phyloP scores from a whole-genome alignment of 2,329 filamentous ascomycete species.

The Pseudogymnoascus sp. region DNA sequence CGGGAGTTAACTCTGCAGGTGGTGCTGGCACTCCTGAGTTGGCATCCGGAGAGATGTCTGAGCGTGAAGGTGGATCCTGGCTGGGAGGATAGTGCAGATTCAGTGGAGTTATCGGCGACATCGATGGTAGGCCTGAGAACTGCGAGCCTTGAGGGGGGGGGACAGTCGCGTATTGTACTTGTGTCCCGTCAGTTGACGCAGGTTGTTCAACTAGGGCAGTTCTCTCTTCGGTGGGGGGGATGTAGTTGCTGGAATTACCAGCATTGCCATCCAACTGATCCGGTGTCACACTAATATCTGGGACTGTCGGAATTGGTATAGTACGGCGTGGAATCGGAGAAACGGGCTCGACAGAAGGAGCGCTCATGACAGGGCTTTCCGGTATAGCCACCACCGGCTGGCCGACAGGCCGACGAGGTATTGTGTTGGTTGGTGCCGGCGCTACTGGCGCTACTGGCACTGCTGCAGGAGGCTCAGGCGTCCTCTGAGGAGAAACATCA shows the following conservation, averaged over 20 bases:
- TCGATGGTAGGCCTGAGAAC: background rate
- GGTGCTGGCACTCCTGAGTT: slow-evolving; percentile 10
- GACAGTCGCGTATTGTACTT: background rate
- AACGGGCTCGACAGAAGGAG: background rate
- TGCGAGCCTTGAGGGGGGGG: background rate
- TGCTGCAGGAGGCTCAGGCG: slow-evolving; percentile 20
- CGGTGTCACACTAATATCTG: background rate
- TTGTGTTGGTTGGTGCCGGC: background rate
- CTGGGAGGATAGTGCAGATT: slow-evolving; percentile 11
- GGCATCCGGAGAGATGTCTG: slow-evolving; percentile 10
- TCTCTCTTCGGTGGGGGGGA: background rate
- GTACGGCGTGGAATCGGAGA: slow-evolving; percentile 1
- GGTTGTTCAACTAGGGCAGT: background rate
- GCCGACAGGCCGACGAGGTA: slow-evolving; percentile 7
- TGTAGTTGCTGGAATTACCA: background rate
- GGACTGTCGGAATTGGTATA: background rate
- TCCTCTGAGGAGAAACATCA: slow-evolving; percentile 28
- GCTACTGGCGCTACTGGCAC: background rate
- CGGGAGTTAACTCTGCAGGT: slow-evolving; percentile 10
- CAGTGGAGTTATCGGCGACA: background rate
- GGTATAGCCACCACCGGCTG: background rate
- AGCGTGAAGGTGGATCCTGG: background rate
- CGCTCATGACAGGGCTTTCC: background rate
- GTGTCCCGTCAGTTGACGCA: background rate
- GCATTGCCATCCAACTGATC: background rate